Percentiles rank a stretch among this genome's conserved stretches.
Conservation (phyloP, 495 filamentous ascomycete species). For the Talaromyces adpressus region DNA sequence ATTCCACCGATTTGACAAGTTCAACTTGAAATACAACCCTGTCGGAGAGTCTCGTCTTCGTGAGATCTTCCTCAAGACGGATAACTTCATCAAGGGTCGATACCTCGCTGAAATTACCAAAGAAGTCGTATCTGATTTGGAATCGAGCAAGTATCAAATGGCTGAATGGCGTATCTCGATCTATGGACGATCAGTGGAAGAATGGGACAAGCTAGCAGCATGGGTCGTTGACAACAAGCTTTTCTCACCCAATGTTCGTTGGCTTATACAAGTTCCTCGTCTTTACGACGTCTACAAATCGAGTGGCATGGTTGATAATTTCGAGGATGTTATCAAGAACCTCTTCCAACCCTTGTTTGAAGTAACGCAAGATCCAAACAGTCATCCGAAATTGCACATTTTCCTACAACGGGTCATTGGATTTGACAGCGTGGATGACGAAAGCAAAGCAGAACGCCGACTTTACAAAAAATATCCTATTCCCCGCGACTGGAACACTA, state of each 20-base stretch:
- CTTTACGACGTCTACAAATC: conserved; percentile 95
- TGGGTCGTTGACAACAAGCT: conserved; percentile 99
- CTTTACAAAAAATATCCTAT: conserved; percentile 91
- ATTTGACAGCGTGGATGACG: conserved; percentile 96
- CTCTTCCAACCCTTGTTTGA: conserved; percentile 93
- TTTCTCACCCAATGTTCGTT: conserved; percentile 94
- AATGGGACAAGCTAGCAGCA: conserved; percentile 96
- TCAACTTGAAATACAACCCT: conserved; percentile 98
- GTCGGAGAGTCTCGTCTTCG: conserved; percentile 91
- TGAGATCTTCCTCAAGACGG: conserved; percentile 96
- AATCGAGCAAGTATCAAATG: conserved; percentile 99
- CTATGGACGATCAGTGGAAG: conserved; percentile 83
- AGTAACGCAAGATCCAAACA: conserved; percentile 78
- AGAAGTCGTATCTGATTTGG: conserved; percentile 94
- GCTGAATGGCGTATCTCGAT: conserved; percentile 98
- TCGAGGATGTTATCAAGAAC: conserved; percentile 85
- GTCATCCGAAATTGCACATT: conserved; percentile 87
- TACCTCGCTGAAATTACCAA: conserved; percentile 97
- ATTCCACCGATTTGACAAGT: conserved; percentile 98
- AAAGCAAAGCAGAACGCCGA: conserved; percentile 90
- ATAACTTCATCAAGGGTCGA: conserved; percentile 92
- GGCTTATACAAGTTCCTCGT: conserved; percentile 92
- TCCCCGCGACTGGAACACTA: conserved; percentile 78
- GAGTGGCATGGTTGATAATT: conserved; percentile 75
- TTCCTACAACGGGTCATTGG: conserved; percentile 94